Evolutionary conservation across 495 filamentous ascomycete genomes (phyloP).

Genomic region (Aspergillus hancockii): DNA sequence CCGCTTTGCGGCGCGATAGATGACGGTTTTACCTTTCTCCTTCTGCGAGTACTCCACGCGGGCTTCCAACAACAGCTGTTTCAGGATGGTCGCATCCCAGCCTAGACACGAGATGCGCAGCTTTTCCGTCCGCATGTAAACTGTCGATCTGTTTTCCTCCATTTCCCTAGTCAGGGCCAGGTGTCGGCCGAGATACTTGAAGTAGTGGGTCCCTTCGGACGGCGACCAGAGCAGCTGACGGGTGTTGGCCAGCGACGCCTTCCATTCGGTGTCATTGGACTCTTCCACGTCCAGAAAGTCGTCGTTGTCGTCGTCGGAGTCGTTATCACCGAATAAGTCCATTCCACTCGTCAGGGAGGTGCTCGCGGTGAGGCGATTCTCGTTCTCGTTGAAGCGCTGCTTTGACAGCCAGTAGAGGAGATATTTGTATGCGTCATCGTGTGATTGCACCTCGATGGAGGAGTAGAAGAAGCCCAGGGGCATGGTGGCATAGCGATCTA

Average conservation of each 20-base stretch:
- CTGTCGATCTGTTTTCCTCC: neutral
- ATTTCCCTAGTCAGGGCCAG: slow-evolving; percentile 6
- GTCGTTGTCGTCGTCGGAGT: neutral
- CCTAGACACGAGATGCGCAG: slow-evolving; percentile 6
- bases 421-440: slow-evolving; percentile 12
- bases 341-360: slow-evolving; percentile 1
- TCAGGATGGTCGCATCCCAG: slow-evolving; percentile 6
- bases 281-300: neutral
- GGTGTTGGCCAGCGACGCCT: slow-evolving; percentile 2
- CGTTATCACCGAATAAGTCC: neutral
- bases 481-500: slow-evolving; percentile 3
- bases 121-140: slow-evolving; percentile 8
- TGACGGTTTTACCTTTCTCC: slow-evolving; percentile 14
- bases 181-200: slow-evolving; percentile 6
- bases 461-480: slow-evolving; percentile 4
- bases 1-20: slow-evolving; percentile 9
- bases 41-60: slow-evolving; percentile 11
- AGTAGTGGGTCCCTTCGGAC: slow-evolving; percentile 9
- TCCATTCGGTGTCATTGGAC: neutral
- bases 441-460: slow-evolving; percentile 8
- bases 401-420: slow-evolving; percentile 14
- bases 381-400: slow-evolving; percentile 7
- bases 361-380: slow-evolving; percentile 5
- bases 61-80: slow-evolving; percentile 11
- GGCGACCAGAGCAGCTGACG: slow-evolving; percentile 7